Base-by-base conservation (phyloP, 2,329 filamentous ascomycete species). In the Arthrobotrys musiformis region DNA sequence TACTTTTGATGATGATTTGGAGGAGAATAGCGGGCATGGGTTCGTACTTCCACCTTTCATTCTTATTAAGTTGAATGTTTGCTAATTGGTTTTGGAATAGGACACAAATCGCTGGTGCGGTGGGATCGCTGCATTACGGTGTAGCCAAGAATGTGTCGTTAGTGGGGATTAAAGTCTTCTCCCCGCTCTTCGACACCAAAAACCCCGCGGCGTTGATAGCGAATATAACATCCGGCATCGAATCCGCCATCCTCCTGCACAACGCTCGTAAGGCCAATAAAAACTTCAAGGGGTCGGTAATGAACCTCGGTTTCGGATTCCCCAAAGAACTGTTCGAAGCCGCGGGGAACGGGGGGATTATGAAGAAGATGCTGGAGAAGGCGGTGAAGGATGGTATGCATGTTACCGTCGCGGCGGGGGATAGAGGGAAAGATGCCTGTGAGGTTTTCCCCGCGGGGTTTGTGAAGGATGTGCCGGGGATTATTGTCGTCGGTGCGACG, bases 321-420 rank as follows among this genome's bases (percentile, higher is more conserved):
- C 40, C 56, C 2, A 22, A 54, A 15, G 63, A 44, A 33, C 4
- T 42, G 1, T 37, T 60, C 28, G 50, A 40, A 13, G 30, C 35
- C 8, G 52, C 22, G 9, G 56, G 40, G 6, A 48, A 30, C 9
- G 88, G 73, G 86, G 85, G 83, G 86, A 89, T 86, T 88, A 86
- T 28, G 84, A 89, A 0, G 87, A 87, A 15, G 85, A 85, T 87
- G 46, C 84, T 89, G 13, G 82, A 85, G 33, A 82, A 81, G 13
- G 86, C 87, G 37, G 85, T 84, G 79, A 76, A 80, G 1, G 79
- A 80, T 11, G 85, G 85, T 24, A 80, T 86, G 13, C 82, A 85
- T 72, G 81, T 84, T 48, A 81, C 84, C 40, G 83, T 85, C 52
- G 83, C 84, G 40, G 84, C 84, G 22, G 84, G 84, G 7, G 85